These are phyloP conservation scores for Acanthamoeba castellanii DNA, from an alignment of 208 protist species.

Conservation along the genomic window DNA sequence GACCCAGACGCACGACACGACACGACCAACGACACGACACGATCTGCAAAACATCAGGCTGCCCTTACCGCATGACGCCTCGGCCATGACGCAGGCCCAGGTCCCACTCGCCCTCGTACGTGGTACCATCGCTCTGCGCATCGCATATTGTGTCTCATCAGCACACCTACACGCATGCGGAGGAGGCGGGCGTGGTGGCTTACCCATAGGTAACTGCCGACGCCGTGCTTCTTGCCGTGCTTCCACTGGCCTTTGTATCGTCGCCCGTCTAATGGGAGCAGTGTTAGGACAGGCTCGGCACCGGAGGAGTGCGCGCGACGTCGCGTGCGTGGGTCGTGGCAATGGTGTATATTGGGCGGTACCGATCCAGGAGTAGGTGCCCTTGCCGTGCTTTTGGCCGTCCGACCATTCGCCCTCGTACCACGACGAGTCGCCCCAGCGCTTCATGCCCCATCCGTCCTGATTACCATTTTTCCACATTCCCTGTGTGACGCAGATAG, in stretches of 20 bases:
- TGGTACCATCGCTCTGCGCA: conserved; percentile 52
- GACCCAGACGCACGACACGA: background rate
- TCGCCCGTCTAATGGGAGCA: conserved; percentile 34
- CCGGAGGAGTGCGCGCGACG: no score
- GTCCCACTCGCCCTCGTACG: conserved; percentile 59
- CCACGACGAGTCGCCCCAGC: conserved; percentile 68
- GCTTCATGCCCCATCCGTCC: conserved; percentile 70
- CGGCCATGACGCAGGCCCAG: conserved; percentile 69
- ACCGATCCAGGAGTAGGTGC: conserved; percentile 74
- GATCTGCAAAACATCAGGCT: no score
- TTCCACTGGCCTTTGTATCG: conserved; percentile 62
- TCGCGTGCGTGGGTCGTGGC: no score
- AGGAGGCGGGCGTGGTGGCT: background rate
- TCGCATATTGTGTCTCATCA: no score
- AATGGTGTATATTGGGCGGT: background rate
- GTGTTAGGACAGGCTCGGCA: no score
- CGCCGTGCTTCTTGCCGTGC: conserved; percentile 50
- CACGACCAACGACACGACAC: no score
- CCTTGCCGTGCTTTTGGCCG: conserved; percentile 74
- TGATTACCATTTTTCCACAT: conserved; percentile 64
- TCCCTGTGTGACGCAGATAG: background rate
- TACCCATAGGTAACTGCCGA: conserved; percentile 57
- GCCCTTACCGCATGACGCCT: conserved; percentile 66
- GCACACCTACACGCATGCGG: no score
- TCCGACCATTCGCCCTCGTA: conserved; percentile 72